phyloP scores from a whole-genome alignment of 2,329 filamentous ascomycete species.

The Ophiostoma tasmaniense region DNA sequence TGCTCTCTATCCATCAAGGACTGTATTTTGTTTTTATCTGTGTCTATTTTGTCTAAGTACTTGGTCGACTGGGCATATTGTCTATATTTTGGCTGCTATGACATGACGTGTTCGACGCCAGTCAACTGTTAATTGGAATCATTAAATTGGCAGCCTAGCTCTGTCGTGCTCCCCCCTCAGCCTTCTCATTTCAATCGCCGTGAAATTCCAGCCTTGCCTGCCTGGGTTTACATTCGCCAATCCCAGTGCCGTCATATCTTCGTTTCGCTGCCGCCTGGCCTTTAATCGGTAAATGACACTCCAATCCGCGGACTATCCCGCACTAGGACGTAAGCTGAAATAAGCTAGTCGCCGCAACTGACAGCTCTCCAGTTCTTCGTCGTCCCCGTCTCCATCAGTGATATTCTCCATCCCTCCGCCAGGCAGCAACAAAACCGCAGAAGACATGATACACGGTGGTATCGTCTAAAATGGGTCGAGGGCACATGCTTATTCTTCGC shows the following conservation, averaged over 20 bases:
- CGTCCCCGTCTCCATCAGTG: background rate
- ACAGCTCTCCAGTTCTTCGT: background rate
- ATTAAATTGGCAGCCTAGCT: background rate
- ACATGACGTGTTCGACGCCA: background rate
- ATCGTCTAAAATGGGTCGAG: background rate
- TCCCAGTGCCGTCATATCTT: background rate
- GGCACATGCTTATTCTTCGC: background rate
- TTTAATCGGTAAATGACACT: background rate
- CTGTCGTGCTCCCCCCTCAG: background rate
- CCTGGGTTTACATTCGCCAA: background rate
- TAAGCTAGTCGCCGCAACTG: background rate
- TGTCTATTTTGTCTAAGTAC: background rate
- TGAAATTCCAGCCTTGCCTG: background rate
- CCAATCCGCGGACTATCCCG: background rate
- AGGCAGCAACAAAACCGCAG: background rate
- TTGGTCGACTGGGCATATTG: background rate
- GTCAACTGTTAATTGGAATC: background rate
- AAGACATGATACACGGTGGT: background rate
- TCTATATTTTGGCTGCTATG: background rate
- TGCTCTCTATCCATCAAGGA: background rate
- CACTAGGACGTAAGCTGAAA: background rate
- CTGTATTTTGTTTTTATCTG: background rate
- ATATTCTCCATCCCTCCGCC: background rate
- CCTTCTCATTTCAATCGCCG: background rate
- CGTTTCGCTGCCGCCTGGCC: slow-evolving; percentile 2